Evolutionary conservation across 2,329 filamentous ascomycete species (phyloP).

Genomic region (Verticillium isaacii): DNA sequence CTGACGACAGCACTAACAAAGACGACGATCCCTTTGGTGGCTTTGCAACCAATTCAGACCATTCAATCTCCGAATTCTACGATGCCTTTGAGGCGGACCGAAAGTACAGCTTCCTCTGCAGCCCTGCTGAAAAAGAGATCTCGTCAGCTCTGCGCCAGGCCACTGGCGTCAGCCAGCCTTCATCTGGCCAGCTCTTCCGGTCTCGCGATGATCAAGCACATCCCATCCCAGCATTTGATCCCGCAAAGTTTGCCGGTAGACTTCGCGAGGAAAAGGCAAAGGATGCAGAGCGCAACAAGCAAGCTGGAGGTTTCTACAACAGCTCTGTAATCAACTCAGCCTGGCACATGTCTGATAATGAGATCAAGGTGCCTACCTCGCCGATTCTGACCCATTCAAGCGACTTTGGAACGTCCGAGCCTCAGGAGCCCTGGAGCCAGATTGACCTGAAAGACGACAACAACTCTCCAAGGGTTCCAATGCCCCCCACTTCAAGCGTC

Average conservation of each 20-base stretch:
- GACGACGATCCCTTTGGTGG: background rate
- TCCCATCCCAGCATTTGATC: background rate
- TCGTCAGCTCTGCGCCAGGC: constrained; percentile 9
- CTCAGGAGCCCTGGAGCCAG: background rate
- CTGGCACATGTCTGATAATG: constrained; percentile 5
- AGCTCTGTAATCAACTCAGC: constrained; percentile 8
- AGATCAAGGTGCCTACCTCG: constrained; percentile 1
- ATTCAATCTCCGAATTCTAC: background rate
- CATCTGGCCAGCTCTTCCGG: constrained; percentile 8
- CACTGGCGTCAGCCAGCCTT: constrained; percentile 9
- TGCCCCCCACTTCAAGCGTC: background rate
- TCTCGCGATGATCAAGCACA: background rate
- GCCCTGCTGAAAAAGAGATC: constrained; percentile 9
- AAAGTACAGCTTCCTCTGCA: constrained; percentile 6
- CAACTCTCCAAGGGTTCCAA: background rate
- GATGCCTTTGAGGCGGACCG: background rate
- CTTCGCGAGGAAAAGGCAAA: background rate
- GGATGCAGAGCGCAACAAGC: background rate
- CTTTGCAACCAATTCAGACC: background rate
- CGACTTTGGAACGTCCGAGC: background rate
- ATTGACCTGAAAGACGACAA: background rate
- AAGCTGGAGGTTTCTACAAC: constrained; percentile 7
- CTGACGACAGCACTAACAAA: background rate
- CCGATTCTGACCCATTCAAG: background rate
- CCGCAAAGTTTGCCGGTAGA: background rate